These are phyloP conservation scores for Pseudoscleropodium purum DNA, from an alignment of 225 moss, liverwort and hornwort species.

Conservation along the genomic window DNA sequence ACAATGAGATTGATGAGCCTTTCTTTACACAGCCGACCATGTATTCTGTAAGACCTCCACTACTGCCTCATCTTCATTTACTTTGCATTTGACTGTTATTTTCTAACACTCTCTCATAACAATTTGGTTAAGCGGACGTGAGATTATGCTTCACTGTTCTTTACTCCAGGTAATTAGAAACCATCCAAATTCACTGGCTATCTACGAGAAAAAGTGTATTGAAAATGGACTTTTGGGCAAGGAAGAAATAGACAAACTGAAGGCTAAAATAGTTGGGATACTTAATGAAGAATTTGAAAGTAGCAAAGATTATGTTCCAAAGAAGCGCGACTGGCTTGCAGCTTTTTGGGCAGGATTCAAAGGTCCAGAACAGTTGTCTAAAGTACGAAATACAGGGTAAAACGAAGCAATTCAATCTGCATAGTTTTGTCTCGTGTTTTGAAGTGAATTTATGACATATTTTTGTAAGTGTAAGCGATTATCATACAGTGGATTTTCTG, in stretches of 20 bases:
- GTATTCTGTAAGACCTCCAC: constrained; percentile 55
- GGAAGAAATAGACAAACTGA: constrained; percentile 62
- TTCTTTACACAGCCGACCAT: constrained; percentile 90
- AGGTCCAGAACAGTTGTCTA: constrained; percentile 80
- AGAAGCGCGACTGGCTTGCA: constrained; percentile 76
- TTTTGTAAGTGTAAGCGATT: not conserved
- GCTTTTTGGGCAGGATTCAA: constrained; percentile 90
- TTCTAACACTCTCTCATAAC: not conserved
- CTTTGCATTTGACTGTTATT: not conserved
- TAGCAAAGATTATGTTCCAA: constrained; percentile 75
- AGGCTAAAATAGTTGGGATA: constrained; percentile 47
- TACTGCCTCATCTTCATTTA: not conserved
- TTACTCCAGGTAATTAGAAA: constrained; percentile 53
- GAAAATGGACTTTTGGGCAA: constrained; percentile 57
- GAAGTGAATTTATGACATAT: not conserved
- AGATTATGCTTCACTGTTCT: not conserved
- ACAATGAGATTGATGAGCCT: constrained; percentile 96
- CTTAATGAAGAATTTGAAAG: constrained; percentile 73
- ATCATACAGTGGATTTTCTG: not conserved
- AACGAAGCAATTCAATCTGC: not conserved
- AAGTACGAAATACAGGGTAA: constrained; percentile 81
- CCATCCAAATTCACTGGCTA: constrained; percentile 62
- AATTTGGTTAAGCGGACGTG: not conserved
- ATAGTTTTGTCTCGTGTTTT: not conserved
- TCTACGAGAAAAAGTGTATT: constrained; percentile 66